Percentiles rank a stretch among this genome's conserved stretches.
Evolutionary conservation across 305 asterid species (phyloP).

Genomic region (Striga hermonthica): DNA sequence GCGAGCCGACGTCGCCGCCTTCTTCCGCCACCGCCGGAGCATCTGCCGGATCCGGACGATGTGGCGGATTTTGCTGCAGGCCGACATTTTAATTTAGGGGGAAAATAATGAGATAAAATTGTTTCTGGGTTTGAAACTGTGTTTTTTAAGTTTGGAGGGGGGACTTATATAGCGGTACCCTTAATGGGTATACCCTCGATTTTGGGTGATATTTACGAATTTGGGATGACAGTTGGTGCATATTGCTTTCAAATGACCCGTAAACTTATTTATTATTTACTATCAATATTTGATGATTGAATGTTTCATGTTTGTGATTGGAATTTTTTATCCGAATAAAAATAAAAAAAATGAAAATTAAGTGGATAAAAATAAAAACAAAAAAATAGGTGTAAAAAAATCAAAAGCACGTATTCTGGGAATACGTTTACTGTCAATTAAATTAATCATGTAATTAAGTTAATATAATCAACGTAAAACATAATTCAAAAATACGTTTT

Average conservation of each 20-base stretch:
- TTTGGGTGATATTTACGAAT: constrained; percentile 36
- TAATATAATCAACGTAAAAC: too few species aligned
- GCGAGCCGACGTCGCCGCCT: constrained; percentile 49
- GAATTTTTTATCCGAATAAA: too few species aligned
- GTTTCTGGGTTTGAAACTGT: background rate
- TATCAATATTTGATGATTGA: too few species aligned
- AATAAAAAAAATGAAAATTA: too few species aligned
- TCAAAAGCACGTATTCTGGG: too few species aligned
- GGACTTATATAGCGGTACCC: constrained; percentile 38
- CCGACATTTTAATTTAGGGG: constrained; percentile 46
- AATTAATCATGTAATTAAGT: too few species aligned
- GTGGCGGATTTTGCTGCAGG: constrained; percentile 78
- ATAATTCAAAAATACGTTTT: too few species aligned
- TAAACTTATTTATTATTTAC: background rate
- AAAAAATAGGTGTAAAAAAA: too few species aligned
- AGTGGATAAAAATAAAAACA: too few species aligned
- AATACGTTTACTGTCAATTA: too few species aligned
- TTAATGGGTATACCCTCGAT: constrained; percentile 17
- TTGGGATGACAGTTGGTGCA: constrained; percentile 25
- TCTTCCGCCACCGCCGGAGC: constrained; percentile 83
- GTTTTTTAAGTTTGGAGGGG: background rate
- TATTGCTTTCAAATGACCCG: background rate
- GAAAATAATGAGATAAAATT: background rate
- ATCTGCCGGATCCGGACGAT: constrained; percentile 74
- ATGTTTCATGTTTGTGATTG: too few species aligned